phyloP scores from a whole-genome alignment of 148 eudicot genomes.

The Selenicereus undatus region DNA sequence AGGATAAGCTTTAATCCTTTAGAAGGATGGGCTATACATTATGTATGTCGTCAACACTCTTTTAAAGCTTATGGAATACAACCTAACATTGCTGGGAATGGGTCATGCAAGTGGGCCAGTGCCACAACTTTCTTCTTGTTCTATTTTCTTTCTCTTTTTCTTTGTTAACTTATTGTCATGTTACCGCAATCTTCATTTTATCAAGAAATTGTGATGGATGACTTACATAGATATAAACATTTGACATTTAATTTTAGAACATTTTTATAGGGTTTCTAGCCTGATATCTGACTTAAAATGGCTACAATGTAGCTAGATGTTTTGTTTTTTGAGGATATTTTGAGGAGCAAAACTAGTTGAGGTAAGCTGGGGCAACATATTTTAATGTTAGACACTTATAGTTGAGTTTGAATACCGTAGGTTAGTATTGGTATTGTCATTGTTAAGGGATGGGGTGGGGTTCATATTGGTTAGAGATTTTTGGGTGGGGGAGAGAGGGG shows the following conservation, averaged over 20 bases:
- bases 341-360: not conserved
- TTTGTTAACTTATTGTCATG: not conserved
- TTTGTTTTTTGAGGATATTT: not conserved
- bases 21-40: not conserved
- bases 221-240: not conserved
- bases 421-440: not conserved
- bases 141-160: not conserved
- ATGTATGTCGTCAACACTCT: conserved; percentile 4
- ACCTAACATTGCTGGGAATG: conserved; percentile 22
- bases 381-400: not conserved
- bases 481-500: conserved; percentile 19
- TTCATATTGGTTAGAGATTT: conserved; percentile 6
- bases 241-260: not conserved
- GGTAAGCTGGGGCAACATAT: not conserved
- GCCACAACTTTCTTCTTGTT: not conserved
- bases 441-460: not conserved
- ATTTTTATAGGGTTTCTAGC: not conserved
- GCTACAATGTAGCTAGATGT: not conserved
- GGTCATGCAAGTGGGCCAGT: conserved; percentile 31
- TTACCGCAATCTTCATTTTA: not conserved
- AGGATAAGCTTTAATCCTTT: not conserved
- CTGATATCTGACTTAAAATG: not conserved
- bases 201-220: not conserved
- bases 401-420: not conserved
- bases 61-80: conserved; percentile 19